A percentile compares a stretch with the other conserved stretches of the same genome.
phyloP scores from a whole-genome alignment of 441 rosid genomes.

The Erodium texanum region DNA sequence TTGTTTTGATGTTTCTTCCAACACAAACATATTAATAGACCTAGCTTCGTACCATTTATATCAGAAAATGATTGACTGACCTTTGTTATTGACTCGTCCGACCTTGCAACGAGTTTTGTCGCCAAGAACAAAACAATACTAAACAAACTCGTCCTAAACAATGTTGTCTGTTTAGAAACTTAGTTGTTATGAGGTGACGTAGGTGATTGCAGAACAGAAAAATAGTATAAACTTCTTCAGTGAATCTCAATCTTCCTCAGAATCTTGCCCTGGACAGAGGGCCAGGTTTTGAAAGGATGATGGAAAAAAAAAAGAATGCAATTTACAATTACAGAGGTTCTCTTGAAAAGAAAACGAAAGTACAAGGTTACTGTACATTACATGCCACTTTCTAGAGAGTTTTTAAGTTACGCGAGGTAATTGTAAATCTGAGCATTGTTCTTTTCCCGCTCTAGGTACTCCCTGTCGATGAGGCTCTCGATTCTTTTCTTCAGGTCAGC shows the following conservation, averaged over 20 bases:
- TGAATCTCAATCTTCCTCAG: not conserved
- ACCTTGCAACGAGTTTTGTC: too few relatives aligned
- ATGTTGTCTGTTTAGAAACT: too few relatives aligned
- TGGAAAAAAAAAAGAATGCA: not conserved
- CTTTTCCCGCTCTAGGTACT: slow-evolving; percentile 97
- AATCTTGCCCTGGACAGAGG: not conserved
- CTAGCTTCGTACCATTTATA: too few relatives aligned
- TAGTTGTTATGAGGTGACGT: too few relatives aligned
- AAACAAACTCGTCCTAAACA: too few relatives aligned
- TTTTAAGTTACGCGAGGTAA: slow-evolving; percentile 51
- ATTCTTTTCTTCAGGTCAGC: slow-evolving; percentile 98
- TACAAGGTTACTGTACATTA: not conserved
- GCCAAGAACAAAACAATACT: too few relatives aligned
- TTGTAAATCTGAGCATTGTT: slow-evolving; percentile 95
- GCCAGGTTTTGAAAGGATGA: not conserved
- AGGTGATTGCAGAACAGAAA: not conserved
- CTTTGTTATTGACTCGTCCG: too few relatives aligned
- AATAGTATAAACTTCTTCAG: not conserved
- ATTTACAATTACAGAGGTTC: not conserved
- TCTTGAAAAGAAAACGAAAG: not conserved
- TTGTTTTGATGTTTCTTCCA: too few relatives aligned
- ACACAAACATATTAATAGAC: too few relatives aligned
- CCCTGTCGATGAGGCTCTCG: slow-evolving; percentile 92
- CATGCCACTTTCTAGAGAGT: not conserved
- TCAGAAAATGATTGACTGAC: too few relatives aligned